Conservation (phyloP, 805 yeast genomes). For the Myxozyma lipomycoides region DNA sequence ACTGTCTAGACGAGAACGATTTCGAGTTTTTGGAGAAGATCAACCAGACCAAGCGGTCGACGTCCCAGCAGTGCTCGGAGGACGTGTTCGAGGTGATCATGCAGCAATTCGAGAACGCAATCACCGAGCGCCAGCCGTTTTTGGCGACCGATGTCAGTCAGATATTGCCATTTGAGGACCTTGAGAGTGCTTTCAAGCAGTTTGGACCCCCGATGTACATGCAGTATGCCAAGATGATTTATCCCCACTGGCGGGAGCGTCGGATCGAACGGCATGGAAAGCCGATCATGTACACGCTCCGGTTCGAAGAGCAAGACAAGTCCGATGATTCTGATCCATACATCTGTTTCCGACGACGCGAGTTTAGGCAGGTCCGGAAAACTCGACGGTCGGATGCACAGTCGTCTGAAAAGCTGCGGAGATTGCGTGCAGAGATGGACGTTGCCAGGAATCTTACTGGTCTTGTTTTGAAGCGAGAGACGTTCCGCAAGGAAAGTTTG, state of each 20-base stretch:
- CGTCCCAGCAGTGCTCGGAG: conserved; percentile 52
- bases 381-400: conserved; percentile 92
- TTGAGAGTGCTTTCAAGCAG: conserved; percentile 39
- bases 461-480: conserved; percentile 70
- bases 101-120: conserved; percentile 66
- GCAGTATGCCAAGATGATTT: conserved; percentile 61
- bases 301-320: conserved; percentile 80
- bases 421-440: conserved; percentile 69
- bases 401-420: conserved; percentile 76
- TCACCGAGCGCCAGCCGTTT: conserved; percentile 83
- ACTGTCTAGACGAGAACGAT: conserved; percentile 87
- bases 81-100: conserved; percentile 81
- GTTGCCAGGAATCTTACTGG: conserved; percentile 67
- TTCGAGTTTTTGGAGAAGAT: conserved; percentile 56
- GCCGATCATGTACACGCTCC: conserved; percentile 66
- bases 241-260: conserved; percentile 76
- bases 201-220: conserved; percentile 11
- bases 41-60: conserved; percentile 36
- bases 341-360: conserved; percentile 92
- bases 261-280: conserved; percentile 68
- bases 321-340: conserved; percentile 94
- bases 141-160: conserved; percentile 78
- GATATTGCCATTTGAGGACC: conserved; percentile 64
- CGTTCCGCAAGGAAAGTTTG: conserved; percentile 55
- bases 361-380: conserved; percentile 90